Evolutionary conservation across 495 filamentous ascomycete genomes (phyloP).

Genomic region (Cryomyces minteri): DNA sequence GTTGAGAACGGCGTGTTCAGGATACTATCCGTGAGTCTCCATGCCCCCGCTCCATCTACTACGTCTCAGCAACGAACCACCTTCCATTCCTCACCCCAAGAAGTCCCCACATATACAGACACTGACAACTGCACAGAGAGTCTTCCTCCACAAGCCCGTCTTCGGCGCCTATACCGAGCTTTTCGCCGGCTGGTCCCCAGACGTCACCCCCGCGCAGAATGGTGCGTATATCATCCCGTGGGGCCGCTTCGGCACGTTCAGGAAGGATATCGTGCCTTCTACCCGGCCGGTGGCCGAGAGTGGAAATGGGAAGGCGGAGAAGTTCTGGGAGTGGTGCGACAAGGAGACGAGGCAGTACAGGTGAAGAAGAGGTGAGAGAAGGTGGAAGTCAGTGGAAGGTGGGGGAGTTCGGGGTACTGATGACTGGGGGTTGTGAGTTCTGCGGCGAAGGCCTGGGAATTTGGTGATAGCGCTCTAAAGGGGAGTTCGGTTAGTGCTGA

Average conservation of each 20-base stretch:
- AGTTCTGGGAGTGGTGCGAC: constrained; percentile 21
- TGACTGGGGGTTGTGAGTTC: too few species aligned
- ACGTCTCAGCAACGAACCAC: too few species aligned
- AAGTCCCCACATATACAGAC: too few species aligned
- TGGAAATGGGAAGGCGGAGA: constrained; percentile 11
- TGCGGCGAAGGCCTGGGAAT: too few species aligned
- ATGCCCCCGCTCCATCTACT: too few species aligned
- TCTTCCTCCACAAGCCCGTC: too few species aligned
- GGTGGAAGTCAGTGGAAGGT: too few species aligned
- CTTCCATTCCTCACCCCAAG: too few species aligned
- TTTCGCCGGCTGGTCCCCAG: constrained; percentile 13
- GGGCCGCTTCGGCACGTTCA: constrained; percentile 6
- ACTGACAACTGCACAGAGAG: too few species aligned
- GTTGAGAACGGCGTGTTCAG: neutral
- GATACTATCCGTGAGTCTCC: neutral
- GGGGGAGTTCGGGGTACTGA: too few species aligned
- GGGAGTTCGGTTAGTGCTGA: too few species aligned
- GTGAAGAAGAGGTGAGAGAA: neutral
- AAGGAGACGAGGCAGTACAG: constrained; percentile 8
- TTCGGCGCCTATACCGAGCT: constrained; percentile 18
- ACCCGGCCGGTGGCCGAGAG: constrained; percentile 12
- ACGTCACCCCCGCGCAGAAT: constrained; percentile 8
- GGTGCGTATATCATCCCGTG: constrained; percentile 14
- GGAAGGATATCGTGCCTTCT: constrained; percentile 9
- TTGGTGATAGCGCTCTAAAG: too few species aligned